Conservation (phyloP, 495 filamentous ascomycete genomes). For the Penicillium waksmanii region DNA sequence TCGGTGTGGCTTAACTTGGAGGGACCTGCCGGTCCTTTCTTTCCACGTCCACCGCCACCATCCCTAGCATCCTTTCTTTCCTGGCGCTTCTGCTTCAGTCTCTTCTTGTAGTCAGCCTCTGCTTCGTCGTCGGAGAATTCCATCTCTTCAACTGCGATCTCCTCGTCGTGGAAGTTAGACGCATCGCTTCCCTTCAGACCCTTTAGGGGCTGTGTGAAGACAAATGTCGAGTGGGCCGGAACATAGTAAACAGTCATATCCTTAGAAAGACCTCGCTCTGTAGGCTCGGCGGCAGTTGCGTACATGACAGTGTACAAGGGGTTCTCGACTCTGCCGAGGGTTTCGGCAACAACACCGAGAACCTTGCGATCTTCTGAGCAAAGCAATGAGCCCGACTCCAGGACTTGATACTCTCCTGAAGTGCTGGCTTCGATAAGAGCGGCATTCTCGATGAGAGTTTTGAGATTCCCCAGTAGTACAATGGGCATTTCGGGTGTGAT, state of each 20-base stretch:
- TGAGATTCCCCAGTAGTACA: constrained; percentile 69
- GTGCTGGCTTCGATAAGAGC: constrained; percentile 78
- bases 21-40: constrained; percentile 36
- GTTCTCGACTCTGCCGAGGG: constrained; percentile 77
- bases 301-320: constrained; percentile 82
- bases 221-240: constrained; percentile 70
- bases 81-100: constrained; percentile 62
- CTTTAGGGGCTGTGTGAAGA: constrained; percentile 81
- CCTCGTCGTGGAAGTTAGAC: constrained; percentile 91
- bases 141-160: constrained; percentile 79
- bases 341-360: constrained; percentile 79
- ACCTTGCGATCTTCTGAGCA: constrained; percentile 76
- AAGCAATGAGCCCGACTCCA: constrained; percentile 81
- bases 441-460: constrained; percentile 73
- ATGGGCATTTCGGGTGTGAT: constrained; percentile 78
- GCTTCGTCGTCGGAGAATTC: constrained; percentile 97
- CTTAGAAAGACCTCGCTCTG: constrained; percentile 61
- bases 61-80: constrained; percentile 49
- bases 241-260: constrained; percentile 80
- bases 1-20: constrained; percentile 48
- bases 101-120: constrained; percentile 79
- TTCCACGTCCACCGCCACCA: constrained; percentile 36
- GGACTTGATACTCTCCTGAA: constrained; percentile 78
- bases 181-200: constrained; percentile 84
- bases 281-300: constrained; percentile 64